Evolutionary conservation across 331 rosid species (phyloP), one percentile per base, ranked within the genome.

Genomic region (Telfairia occidentalis): DNA sequence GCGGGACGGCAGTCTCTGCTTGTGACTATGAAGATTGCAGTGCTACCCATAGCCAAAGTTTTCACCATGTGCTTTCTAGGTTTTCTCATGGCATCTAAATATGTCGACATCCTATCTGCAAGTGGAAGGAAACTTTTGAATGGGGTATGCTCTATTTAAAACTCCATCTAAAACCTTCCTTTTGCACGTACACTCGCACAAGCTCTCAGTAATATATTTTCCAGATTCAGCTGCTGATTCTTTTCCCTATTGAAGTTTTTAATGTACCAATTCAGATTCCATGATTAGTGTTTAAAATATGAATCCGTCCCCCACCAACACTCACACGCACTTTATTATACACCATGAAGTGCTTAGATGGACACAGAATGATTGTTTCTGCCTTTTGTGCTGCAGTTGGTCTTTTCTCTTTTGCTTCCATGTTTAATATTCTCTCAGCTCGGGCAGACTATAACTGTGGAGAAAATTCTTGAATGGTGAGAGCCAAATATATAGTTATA

Each of bases 11-110:
- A 87, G 76, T 95, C 97, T 1, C 5, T 95, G 78, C n/a, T 92
- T 18, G 88, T 78, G 0, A 82, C 92, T 0, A 92, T 95, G 73
- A 92, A 85, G 79, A 89, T 95, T 37, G 99, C 99, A 2, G 97
- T 95, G 5, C 65, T 92, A 49, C 97, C 99, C 0, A 92, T 95
- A 48, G 94, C 97, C 15, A 95, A 95, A 82, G 97, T 95, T 9
- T 89, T 92, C 82, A 89, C 96, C 8, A 80, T 92, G 73, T 95
- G 99, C 73, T 82, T 85, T 42, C 82, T 95, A 90, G 99, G 99
- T 3, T 87, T 92, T 74, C 91, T 95, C 2, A 92, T 95, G 99
- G 99, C 99, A 76, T 90, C 99, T 69, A 95, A 90, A 86, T 89
- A 82, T 82, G 90, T 92, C 28, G 84, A 92, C 74, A 87, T 95